These are phyloP conservation scores for Diplosphaera chodatii DNA, from an alignment of 139 green algal species.

Conservation along the genomic window DNA sequence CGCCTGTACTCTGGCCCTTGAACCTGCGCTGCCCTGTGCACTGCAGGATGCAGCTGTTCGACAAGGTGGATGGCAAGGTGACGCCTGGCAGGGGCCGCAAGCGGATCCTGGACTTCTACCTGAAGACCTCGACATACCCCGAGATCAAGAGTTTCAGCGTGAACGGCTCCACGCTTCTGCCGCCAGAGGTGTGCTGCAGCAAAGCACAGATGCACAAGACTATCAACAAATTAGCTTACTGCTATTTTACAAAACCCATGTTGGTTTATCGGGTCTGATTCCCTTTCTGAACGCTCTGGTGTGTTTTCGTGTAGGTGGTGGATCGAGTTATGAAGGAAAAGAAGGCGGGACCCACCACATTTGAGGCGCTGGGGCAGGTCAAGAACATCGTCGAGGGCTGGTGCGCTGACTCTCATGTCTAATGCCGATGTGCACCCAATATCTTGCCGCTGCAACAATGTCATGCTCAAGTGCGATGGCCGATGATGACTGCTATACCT, in stretches of 20 bases:
- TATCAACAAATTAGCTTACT: too few relatives aligned
- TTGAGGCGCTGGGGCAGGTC: constrained; percentile 41
- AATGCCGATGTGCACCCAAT: too few relatives aligned
- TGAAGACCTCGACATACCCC: constrained; percentile 54
- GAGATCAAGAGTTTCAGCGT: constrained; percentile 49
- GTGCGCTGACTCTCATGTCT: too few relatives aligned
- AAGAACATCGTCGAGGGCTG: constrained; percentile 67
- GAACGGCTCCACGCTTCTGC: constrained; percentile 33
- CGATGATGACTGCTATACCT: background rate
- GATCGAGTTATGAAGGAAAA: constrained; percentile 19
- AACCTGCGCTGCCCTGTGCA: background rate
- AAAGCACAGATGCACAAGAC: background rate
- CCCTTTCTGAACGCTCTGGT: too few relatives aligned
- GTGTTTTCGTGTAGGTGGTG: too few relatives aligned
- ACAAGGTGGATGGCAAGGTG: constrained; percentile 55
- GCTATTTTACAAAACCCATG: too few relatives aligned
- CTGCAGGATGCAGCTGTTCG: constrained; percentile 47
- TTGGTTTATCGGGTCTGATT: too few relatives aligned
- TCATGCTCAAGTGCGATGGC: background rate
- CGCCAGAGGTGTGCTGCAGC: background rate
- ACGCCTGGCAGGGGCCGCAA: constrained; percentile 31
- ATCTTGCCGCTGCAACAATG: too few relatives aligned
- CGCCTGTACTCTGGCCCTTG: too few relatives aligned
- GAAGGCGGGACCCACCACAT: constrained; percentile 22
- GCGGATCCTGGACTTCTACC: constrained; percentile 47